Percentiles rank a stretch among this genome's conserved stretches.
These are phyloP conservation scores for Lichtheimia ornata DNA, from an alignment of 371 early-diverging fungal genomes.

Conservation along the genomic window DNA sequence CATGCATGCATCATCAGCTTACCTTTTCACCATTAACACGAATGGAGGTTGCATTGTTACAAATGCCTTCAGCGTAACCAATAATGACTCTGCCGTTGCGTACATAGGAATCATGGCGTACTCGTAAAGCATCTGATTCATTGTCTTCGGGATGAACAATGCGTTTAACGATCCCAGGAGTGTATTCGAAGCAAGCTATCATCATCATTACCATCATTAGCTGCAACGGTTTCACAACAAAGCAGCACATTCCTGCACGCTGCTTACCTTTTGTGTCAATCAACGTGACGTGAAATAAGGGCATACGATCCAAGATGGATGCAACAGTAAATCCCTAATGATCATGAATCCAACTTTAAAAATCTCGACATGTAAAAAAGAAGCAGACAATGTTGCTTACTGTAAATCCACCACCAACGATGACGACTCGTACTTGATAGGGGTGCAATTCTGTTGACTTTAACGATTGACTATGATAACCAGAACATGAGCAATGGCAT, in stretches of 20 bases:
- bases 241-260: not conserved
- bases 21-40: slow-evolving; percentile 31
- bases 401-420: slow-evolving; percentile 49
- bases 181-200: slow-evolving; percentile 44
- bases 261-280: slow-evolving; percentile 49
- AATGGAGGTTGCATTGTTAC: slow-evolving; percentile 29
- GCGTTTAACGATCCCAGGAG: slow-evolving; percentile 38
- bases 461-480: not conserved
- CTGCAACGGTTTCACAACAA: not conserved
- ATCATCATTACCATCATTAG: not conserved
- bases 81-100: slow-evolving; percentile 45
- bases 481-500: too few species aligned
- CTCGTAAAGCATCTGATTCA: slow-evolving; percentile 25
- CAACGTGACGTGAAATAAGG: slow-evolving; percentile 42
- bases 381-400: slow-evolving; percentile 19
- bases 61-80: slow-evolving; percentile 42
- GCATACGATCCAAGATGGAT: slow-evolving; percentile 46
- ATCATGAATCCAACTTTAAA: slow-evolving; percentile 5
- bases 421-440: slow-evolving; percentile 26
- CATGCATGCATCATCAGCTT: slow-evolving; percentile 1
- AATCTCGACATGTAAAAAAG: not conserved
- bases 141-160: slow-evolving; percentile 25
- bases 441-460: not conserved
- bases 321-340: slow-evolving; percentile 47
- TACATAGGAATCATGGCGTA: slow-evolving; percentile 39